phyloP scores from a whole-genome alignment of 2,329 filamentous ascomycete species.

The Bipolaris gigantea region DNA sequence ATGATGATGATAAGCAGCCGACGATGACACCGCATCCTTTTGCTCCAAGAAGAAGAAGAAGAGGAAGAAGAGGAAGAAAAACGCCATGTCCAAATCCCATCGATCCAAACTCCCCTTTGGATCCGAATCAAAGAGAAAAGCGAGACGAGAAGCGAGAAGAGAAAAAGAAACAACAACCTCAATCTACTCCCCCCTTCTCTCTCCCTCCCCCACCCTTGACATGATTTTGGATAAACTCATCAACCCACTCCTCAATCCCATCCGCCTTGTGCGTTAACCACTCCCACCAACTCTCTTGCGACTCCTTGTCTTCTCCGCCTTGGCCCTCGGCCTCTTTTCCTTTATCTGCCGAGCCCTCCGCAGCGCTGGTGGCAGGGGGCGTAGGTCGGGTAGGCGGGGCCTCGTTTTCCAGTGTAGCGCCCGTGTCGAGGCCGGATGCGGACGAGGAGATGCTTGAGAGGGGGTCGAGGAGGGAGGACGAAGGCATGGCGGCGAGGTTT shows the following conservation, averaged over 20 bases:
- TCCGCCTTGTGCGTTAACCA: constrained; percentile 44
- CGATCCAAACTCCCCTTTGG: background rate
- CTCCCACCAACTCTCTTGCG: constrained; percentile 39
- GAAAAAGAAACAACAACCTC: background rate
- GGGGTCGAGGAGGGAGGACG: constrained; percentile 10
- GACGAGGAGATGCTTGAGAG: constrained; percentile 28
- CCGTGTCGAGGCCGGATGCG: constrained; percentile 25
- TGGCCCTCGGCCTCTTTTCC: background rate
- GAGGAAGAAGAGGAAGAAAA: too few relatives aligned
- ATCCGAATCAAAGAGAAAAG: too few relatives aligned
- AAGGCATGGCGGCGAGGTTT: constrained; percentile 22
- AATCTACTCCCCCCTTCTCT: background rate
- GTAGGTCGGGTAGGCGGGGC: background rate
- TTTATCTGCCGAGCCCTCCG: background rate
- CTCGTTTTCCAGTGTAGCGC: constrained; percentile 9
- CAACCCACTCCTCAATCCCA: constrained; percentile 42
- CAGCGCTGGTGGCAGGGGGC: constrained; percentile 1
- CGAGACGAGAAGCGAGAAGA: background rate
- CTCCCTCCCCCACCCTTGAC: constrained; percentile 6
- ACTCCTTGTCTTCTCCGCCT: background rate
- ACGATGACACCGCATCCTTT: too few relatives aligned
- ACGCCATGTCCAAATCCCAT: too few relatives aligned
- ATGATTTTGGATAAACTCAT: constrained; percentile 38
- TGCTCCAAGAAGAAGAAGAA: too few relatives aligned
- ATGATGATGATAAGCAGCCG: too few relatives aligned